Base-by-base conservation (phyloP, 2,329 filamentous ascomycete genomes). In the Teratosphaeriaceae sp. region DNA sequence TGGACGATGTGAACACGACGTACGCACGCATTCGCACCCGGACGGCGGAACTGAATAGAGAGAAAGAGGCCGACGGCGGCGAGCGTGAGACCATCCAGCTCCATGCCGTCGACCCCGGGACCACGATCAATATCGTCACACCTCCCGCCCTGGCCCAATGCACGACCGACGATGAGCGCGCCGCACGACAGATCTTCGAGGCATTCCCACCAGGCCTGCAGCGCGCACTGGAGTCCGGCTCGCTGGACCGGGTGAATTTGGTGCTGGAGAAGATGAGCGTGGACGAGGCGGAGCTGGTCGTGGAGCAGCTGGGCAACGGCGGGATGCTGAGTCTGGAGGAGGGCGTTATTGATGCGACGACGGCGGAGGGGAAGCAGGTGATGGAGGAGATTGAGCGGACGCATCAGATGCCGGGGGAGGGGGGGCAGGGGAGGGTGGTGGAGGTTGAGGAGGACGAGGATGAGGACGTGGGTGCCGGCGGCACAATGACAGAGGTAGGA, bases 61-160 rank as follows among this genome's bases (percentile, higher is more conserved):
- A 84, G 54, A 66, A 72, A n/a, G 56, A 73, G 34, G 73, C 69
- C 5, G 72, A 71, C 16, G 70, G 71, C 6, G 78, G 74, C 19
- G 87, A 84, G 16, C 84, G 94, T 8, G 92, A 98, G 70, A 90
- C 96, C 66, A 98, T 98, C 54, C 94, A 98, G 67, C 76, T 98
- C 36, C 92, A 98, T 62, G 90, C 92, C 12, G 89, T 98, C 70
- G 42, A 83, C 94, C 29, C 58, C 9, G 88, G 96, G 64, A 90
- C 90, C 0, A 85, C 84, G 37, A 96, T 90, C 2, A 83, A 85
- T 48, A 96, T 98, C 63, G 85, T 86, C 61, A 96, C 97, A 65
- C 78, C 73, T 31, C 82, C 96, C 13, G 90, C 92, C 11, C 73
- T 84, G 19, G 84, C 81, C 55, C 74, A 80, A 19, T 80, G 89